Conservation (phyloP, 805 yeast species). For the Starmerella geochares region DNA sequence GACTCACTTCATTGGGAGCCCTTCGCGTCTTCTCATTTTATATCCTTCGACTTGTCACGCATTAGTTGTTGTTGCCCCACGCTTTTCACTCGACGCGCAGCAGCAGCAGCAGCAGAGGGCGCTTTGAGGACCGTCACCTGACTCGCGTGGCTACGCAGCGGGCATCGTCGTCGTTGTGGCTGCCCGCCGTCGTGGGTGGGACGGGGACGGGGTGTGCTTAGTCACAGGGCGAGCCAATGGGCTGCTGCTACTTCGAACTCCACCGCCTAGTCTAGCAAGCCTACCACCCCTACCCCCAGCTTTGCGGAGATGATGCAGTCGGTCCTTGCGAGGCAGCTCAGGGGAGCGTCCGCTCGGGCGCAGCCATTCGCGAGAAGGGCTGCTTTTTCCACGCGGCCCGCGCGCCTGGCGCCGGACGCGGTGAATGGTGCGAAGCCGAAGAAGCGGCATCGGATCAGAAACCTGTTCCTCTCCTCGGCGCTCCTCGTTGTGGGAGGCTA, state of each 20-base stretch:
- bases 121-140: too few species aligned
- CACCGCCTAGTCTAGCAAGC: neutral
- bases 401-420: constrained; percentile 8
- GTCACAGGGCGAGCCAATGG: constrained; percentile 3
- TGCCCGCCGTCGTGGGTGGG: neutral
- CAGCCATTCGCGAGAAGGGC: constrained; percentile 2
- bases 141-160: too few species aligned
- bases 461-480: constrained; percentile 26
- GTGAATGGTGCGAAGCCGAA: constrained; percentile 5
- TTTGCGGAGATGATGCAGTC: constrained; percentile 8
- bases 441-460: constrained; percentile 27
- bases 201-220: neutral
- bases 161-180: neutral
- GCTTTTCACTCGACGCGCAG: too few species aligned
- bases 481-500: constrained; percentile 35
- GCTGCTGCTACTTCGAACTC: neutral
- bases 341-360: neutral
- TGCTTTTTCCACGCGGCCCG: constrained; percentile 10
- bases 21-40: too few species aligned
- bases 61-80: too few species aligned
- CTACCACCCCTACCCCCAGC: constrained; percentile 1
- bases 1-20: too few species aligned
- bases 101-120: too few species aligned
- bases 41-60: too few species aligned
- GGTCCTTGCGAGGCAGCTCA: neutral